phyloP scores from a whole-genome alignment of 768 basidiomycete genomes.

The Xerocomellus intermedius region DNA sequence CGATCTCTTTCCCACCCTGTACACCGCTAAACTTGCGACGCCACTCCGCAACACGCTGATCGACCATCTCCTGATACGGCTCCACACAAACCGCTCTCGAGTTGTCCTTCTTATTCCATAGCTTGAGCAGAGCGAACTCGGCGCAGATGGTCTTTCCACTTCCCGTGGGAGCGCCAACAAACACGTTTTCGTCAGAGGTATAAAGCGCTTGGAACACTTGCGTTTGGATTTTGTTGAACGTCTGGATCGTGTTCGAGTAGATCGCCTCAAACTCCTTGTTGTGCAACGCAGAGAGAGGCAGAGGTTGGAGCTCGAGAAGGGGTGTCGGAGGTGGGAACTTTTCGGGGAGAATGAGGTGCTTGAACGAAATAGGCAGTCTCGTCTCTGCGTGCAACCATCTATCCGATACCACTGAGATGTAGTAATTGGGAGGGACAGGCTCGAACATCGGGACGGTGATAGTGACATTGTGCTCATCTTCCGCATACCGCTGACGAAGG shows the following conservation, averaged over 20 bases:
- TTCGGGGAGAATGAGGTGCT: slow-evolving; percentile 95
- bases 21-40: slow-evolving; percentile 73
- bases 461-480: slow-evolving; percentile 92
- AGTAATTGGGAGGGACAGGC: slow-evolving; percentile 97
- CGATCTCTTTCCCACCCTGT: slow-evolving; percentile 92
- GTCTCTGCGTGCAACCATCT: slow-evolving; percentile 96
- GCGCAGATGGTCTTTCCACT: slow-evolving; percentile 98
- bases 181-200: slow-evolving; percentile 93
- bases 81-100: slow-evolving; percentile 91
- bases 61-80: slow-evolving; percentile 98
- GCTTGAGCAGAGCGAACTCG: slow-evolving; percentile 90
- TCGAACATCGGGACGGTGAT: slow-evolving; percentile 96
- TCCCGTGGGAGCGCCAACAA: slow-evolving; percentile 95
- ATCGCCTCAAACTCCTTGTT: slow-evolving; percentile 90
- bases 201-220: slow-evolving; percentile 99
- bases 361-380: slow-evolving; percentile 93
- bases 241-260: slow-evolving; percentile 75
- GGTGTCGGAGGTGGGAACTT: slow-evolving; percentile 94
- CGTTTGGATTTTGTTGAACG: slow-evolving; percentile 98
- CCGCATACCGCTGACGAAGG: slow-evolving; percentile 87
- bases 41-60: slow-evolving; percentile 89
- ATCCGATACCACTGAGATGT: slow-evolving; percentile 92
- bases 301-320: slow-evolving; percentile 87
- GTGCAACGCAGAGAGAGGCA: slow-evolving; percentile 88
- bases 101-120: slow-evolving; percentile 88